Evolutionary conservation across 768 basidiomycete species (phyloP), one percentile per base, ranked within the genome.

Genomic region (Harrya chromipes): DNA sequence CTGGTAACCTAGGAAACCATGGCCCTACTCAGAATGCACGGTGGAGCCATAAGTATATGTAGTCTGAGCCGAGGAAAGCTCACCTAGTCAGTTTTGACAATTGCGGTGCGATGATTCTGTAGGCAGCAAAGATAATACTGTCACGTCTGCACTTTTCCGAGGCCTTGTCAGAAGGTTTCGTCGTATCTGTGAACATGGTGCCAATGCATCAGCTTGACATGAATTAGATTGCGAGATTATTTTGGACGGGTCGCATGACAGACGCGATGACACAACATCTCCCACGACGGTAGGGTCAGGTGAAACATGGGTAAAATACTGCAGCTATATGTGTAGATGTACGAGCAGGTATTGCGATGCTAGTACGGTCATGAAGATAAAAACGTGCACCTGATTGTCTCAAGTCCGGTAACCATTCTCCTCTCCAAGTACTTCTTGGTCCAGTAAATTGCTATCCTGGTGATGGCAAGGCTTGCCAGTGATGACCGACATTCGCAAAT

Each of bases 401-500:
- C 33, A 43, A 23, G 46, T 46, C 49, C 42, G 36, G 34, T 39
- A 52, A 41, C 34, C 20, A 46, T 38, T 40, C 9, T 46, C 31
- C 21, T 20, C 46, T n/a, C 36, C 52, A 45, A 40, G 38, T 24
- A 50, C 57, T 48, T 55, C 61, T 40, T 40, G 34, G 33, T 33
- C 33, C 47, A 55, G 41, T 12, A 26, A n/a, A 8, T 39, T 12
- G 10, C 43, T 37, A 16, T 27, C 47, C 46, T 47, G 45, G 38
- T 34, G 45, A 24, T 46, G 42, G 17, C 41, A 52, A 24, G 60
- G 33, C 31, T 54, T 67, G 36, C 57, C 46, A 43, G 57, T 26
- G 24, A 65, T 51, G 26, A 44, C 43, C 10, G 58, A 55, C 43
- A 69, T 56, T 44, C 68, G 66, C 49, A 79, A 62, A 46, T 74